These are phyloP conservation scores for Symbiodinium natans DNA, from an alignment of 73 alveolate genomes.

Conservation along the genomic window DNA sequence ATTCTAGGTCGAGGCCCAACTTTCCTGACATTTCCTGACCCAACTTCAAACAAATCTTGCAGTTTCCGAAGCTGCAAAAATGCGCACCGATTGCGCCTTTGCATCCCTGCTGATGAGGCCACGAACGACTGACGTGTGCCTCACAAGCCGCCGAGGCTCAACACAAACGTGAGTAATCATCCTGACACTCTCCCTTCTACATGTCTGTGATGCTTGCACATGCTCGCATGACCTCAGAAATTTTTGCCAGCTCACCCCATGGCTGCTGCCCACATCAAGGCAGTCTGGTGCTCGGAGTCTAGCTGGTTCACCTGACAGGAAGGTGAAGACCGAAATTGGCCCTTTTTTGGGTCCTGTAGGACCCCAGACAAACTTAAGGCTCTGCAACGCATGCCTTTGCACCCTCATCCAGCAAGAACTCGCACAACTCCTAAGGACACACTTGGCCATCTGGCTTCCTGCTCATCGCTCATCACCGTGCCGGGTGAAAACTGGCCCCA, in stretches of 20 bases:
- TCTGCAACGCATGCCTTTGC: slow-evolving; percentile 33
- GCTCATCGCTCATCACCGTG: too few relatives aligned
- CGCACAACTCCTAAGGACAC: slow-evolving; percentile 48
- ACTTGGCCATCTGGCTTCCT: too few relatives aligned
- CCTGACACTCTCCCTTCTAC: too few relatives aligned
- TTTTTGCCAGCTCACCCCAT: background rate
- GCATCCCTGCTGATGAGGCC: slow-evolving; percentile 53
- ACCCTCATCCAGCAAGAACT: slow-evolving; percentile 78
- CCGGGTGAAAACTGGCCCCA: too few relatives aligned
- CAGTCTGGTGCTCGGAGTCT: slow-evolving; percentile 76
- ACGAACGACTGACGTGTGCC: slow-evolving; percentile 21
- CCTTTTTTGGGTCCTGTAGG: background rate
- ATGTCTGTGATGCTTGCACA: background rate
- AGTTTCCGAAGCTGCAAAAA: background rate
- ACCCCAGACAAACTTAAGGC: too few relatives aligned
- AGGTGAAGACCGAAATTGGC: too few relatives aligned
- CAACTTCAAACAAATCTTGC: background rate
- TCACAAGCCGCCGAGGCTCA: background rate
- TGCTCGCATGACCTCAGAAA: too few relatives aligned
- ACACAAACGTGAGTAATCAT: background rate
- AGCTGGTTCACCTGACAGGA: slow-evolving; percentile 74
- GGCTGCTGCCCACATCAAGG: slow-evolving; percentile 91
- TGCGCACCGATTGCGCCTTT: background rate
- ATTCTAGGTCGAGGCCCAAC: background rate
- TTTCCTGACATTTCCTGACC: background rate